Base-by-base conservation (phyloP, 805 yeast genomes). In the Candida sakaeoensis region DNA sequence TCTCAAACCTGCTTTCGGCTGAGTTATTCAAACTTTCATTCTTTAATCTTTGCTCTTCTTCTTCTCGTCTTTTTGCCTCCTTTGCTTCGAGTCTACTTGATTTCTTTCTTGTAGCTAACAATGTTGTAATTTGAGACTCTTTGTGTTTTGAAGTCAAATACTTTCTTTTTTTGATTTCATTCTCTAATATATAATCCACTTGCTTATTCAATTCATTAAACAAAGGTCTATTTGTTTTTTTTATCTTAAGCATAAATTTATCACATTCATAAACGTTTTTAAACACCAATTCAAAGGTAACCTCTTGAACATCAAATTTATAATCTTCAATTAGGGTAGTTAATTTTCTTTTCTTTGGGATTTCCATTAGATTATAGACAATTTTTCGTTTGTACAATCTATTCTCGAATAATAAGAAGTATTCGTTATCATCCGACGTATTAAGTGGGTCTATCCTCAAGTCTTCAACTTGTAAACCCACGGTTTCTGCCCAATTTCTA, bases 31-130 rank as follows among this genome's bases (percentile, higher is more conserved):
- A 63, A 28, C 71, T 63, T 32, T 68, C 64, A 40, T 72, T 72
- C 35, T 69, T 76, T 41, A 74, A 67, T 34, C 68, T 68, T 36
- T 63, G 63, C 37, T 68, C 68, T 15, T 74, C 77, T 46, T 83
- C 87, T 45, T 79, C 84, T 33, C 55, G 63, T 40, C 57, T 67
- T 37, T 63, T 71, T 44, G 60, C 63, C 45, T 76, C 80, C 51
- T 77, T 79, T 14, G 83, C 84, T 48, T 82, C 85, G 32, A 85
- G 58, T 58, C 93, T 72, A 1, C 88, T 77, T 0, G 91, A 84
- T 48, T 87, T 70, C 51, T 85, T 85, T 51, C 93, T 71, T 41
- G 84, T 76, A 3, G 80, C 80, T 52, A 85, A 60, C 40, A 85
- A 57, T 16, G 73, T 74, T 35, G 75, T 77, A 72, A 85, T 69